A percentile compares a stretch with the other conserved stretches of the same genome.
Evolutionary conservation across 1,284 basidiomycete genomes (phyloP).

Genomic region (Cystobasidium pallidum): DNA sequence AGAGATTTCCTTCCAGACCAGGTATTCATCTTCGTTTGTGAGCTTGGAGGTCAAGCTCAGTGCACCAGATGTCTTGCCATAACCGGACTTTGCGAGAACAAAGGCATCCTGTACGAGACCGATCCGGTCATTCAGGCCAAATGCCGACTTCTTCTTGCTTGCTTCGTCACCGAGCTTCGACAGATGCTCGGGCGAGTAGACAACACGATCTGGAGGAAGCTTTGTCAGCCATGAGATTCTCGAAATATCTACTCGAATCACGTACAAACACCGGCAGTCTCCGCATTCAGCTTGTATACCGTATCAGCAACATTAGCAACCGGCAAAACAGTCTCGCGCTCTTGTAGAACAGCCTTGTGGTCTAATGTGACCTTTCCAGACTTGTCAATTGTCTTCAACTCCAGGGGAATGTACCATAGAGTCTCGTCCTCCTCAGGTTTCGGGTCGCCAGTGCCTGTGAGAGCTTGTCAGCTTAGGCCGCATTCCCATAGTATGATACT

Average conservation of each 20-base stretch:
- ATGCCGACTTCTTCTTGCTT: constrained; percentile 66
- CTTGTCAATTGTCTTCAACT: constrained; percentile 68
- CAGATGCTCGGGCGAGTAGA: constrained; percentile 81
- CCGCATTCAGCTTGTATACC: constrained; percentile 84
- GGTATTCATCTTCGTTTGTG: constrained; percentile 56
- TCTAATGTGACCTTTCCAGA: constrained; percentile 68
- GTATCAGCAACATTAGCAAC: constrained; percentile 65
- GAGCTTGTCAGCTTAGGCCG: background rate
- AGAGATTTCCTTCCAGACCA: constrained; percentile 73
- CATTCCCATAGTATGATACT: background rate
- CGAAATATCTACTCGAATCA: constrained; percentile 41
- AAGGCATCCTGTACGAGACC: constrained; percentile 58
- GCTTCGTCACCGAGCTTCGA: constrained; percentile 78
- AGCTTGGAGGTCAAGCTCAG: constrained; percentile 55
- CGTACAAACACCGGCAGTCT: constrained; percentile 85
- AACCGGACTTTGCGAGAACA: constrained; percentile 57
- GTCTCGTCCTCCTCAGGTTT: constrained; percentile 82
- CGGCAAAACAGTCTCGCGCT: constrained; percentile 70
- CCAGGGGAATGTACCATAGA: constrained; percentile 83
- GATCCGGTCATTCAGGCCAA: constrained; percentile 73
- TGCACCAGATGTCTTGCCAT: constrained; percentile 57
- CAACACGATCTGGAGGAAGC: constrained; percentile 69
- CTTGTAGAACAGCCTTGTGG: constrained; percentile 68
- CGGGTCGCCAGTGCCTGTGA: constrained; percentile 42
- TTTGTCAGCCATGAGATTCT: no score